Evolutionary conservation across 352 stramenopile species (phyloP).

Genomic region (Globisporangium mamillatum): DNA sequence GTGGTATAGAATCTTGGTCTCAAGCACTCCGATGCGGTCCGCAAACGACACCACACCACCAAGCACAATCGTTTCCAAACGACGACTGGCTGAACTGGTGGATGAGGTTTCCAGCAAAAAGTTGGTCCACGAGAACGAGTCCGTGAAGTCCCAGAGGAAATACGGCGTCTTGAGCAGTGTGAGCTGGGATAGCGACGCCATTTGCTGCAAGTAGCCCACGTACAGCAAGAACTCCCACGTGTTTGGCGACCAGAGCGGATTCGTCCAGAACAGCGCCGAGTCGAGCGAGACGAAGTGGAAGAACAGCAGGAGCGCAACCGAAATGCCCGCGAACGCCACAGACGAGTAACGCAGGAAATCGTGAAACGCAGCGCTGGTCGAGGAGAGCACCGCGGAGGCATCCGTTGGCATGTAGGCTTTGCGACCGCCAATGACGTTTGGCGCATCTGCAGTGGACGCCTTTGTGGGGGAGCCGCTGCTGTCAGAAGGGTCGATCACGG

Average conservation of each 20-base stretch:
- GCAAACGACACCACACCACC: constrained; percentile 55
- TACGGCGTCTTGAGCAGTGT: constrained; percentile 65
- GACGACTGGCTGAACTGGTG: constrained; percentile 24
- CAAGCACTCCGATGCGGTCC: constrained; percentile 49
- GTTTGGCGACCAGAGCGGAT: constrained; percentile 58
- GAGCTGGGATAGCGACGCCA: constrained; percentile 55
- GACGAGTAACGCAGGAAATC: constrained; percentile 58
- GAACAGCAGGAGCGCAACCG: constrained; percentile 49
- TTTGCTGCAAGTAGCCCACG: constrained; percentile 68
- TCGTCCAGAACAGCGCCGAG: constrained; percentile 36
- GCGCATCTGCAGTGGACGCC: constrained; percentile 19
- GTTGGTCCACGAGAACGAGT: constrained; percentile 70
- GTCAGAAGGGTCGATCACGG: background rate
- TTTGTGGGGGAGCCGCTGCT: constrained; percentile 19
- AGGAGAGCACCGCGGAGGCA: constrained; percentile 41
- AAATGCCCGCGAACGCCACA: constrained; percentile 60
- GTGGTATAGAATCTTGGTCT: constrained; percentile 42
- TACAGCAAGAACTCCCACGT: constrained; percentile 75
- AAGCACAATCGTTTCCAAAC: constrained; percentile 54
- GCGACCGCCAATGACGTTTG: constrained; percentile 56
- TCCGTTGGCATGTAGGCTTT: constrained; percentile 49
- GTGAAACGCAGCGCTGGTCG: constrained; percentile 44
- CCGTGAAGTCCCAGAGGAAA: constrained; percentile 66
- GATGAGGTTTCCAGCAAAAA: constrained; percentile 39
- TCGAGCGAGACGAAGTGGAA: constrained; percentile 69